phyloP scores from a whole-genome alignment of 1,284 basidiomycete genomes.

The Moniliophthora roreri region DNA sequence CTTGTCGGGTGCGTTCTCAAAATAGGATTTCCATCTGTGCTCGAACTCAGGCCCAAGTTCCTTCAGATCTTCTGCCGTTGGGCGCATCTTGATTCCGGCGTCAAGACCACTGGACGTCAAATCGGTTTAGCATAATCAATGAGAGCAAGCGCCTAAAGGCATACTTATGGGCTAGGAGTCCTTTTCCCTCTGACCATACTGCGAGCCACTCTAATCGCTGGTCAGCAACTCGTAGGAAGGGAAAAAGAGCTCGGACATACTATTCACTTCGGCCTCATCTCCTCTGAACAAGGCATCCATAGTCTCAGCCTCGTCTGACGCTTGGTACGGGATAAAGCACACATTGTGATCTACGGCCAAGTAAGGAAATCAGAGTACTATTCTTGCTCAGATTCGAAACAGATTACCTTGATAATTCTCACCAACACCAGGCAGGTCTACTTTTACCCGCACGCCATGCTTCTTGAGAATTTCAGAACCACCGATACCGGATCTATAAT shows the following conservation, averaged over 20 bases:
- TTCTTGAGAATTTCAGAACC: slow-evolving; percentile 29
- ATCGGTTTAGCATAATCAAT: too few species aligned
- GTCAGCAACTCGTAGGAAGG: not conserved
- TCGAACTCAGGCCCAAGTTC: slow-evolving; percentile 36
- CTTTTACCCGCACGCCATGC: slow-evolving; percentile 28
- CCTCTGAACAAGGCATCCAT: not conserved
- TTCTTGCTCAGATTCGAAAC: too few species aligned
- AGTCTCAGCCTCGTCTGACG: slow-evolving; percentile 5
- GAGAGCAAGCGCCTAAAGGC: too few species aligned
- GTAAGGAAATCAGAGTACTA: not conserved
- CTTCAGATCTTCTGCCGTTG: slow-evolving; percentile 32
- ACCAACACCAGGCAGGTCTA: slow-evolving; percentile 47
- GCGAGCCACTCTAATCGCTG: slow-evolving; percentile 1
- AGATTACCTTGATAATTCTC: slow-evolving; percentile 42
- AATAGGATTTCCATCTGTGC: slow-evolving; percentile 38
- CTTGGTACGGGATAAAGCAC: slow-evolving; percentile 24
- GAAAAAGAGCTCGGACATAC: not conserved
- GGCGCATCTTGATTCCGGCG: slow-evolving; percentile 38
- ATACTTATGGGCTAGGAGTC: slow-evolving; percentile 11
- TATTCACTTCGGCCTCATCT: not conserved
- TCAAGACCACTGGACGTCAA: slow-evolving; percentile 35
- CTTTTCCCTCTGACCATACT: slow-evolving; percentile 10
- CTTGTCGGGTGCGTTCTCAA: slow-evolving; percentile 33
- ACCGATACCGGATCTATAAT: slow-evolving; percentile 20
- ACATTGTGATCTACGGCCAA: slow-evolving; percentile 23